Evolutionary conservation across 2,329 filamentous ascomycete species (phyloP), one percentile per base, ranked within the genome.

Genomic region (Delphinella strobiligena): DNA sequence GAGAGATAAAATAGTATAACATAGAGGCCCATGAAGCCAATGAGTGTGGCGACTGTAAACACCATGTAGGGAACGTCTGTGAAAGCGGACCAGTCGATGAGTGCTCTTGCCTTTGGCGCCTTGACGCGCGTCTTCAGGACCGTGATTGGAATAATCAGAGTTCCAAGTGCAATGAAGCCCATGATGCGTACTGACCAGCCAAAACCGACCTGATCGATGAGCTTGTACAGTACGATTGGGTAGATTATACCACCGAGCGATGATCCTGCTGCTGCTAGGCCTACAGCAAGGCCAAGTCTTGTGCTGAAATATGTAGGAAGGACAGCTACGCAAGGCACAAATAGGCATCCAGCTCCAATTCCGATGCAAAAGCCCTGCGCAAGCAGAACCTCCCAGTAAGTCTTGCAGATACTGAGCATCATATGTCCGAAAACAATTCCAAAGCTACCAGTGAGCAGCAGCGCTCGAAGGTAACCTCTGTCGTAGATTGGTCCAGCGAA

Each of bases 361-460:
- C 69, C 69, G 30, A 62, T 53, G 2, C 71, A 49, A 2, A 72
- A 48, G 2, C 65, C 69, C 41, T 74, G 69, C 0, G 60, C 60
- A 7, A 74, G 64, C 55, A 74, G 65, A 47, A 72, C 61, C 8
- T 74, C 69, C 56, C 62, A 74, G 47, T 71, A 74, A 19, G 58
- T 41, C 3, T 51, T 60, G 47, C 66, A 70, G 4, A 62, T 47
- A 40, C 60, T 64, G 2, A 55, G 51, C 58, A 70, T 64, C 49
- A 75, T 65, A 45, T 59, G 44, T 3, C 56, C 40, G 2, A 54
- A 3, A 9, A 55, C n/a, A 66, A 62, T 40, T 3, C 48, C 52
- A 3, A 56, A 32, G 2, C 24, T 34, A 14, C 43, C 41, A 11
- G 37, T 27, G 11, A 31, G 11, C 8, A 43, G 41, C 19, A 43